Percentiles rank a stretch among this genome's conserved stretches.
Evolutionary conservation across 345 rosid genomes (phyloP).

Genomic region (Populus euphratica): DNA sequence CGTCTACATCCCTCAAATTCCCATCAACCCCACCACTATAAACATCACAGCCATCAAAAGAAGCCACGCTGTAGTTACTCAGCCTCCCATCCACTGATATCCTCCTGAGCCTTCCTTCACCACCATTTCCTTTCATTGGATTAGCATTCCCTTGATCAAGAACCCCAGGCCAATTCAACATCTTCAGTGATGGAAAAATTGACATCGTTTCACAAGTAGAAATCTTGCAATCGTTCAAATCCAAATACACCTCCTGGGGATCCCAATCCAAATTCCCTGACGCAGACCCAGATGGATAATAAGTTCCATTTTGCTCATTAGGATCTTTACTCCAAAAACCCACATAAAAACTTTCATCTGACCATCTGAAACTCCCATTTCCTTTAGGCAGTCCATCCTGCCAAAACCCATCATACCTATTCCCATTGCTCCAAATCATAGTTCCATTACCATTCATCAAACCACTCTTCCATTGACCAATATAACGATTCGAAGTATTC

Average conservation of each 20-base stretch:
- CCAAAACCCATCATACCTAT: conserved; percentile 91
- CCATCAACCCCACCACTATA: conserved; percentile 28
- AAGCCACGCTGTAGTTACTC: conserved; percentile 39
- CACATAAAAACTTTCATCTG: conserved; percentile 74
- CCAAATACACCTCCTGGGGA: conserved; percentile 63
- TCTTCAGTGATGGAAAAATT: conserved; percentile 77
- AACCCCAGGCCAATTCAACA: conserved; percentile 53
- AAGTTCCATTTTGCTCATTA: conserved; percentile 72
- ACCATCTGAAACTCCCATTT: conserved; percentile 72
- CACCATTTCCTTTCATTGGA: conserved; percentile 24
- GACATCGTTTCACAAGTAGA: conserved; percentile 57
- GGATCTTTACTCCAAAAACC: conserved; percentile 91
- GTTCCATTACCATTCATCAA: conserved; percentile 77
- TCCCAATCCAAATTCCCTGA: conserved; percentile 68
- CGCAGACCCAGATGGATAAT: conserved; percentile 56
- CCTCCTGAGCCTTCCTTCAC: conserved; percentile 47
- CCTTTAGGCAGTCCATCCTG: conserved; percentile 85
- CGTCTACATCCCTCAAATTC: conserved; percentile 38
- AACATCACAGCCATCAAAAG: conserved; percentile 24
- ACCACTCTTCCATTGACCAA: conserved; percentile 83
- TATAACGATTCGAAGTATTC: conserved; percentile 69
- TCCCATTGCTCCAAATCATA: conserved; percentile 75
- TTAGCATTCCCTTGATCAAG: conserved; percentile 22
- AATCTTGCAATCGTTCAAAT: conserved; percentile 58
- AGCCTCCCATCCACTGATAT: conserved; percentile 66